Base-by-base conservation (phyloP, 805 yeast species). In the Ogataea degrootiae region DNA sequence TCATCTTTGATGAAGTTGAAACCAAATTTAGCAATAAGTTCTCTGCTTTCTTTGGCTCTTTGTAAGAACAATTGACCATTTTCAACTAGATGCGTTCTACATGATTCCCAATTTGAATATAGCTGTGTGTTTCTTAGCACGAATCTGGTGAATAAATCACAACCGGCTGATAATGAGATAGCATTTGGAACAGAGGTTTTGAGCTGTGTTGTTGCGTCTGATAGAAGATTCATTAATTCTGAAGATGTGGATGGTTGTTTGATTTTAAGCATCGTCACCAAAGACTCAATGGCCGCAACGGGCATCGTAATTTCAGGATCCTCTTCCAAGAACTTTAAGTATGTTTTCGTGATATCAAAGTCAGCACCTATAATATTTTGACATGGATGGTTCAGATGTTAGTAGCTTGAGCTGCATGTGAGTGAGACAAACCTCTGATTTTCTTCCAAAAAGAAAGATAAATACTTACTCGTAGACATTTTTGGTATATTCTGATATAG, bases 281-380 rank as follows among this genome's bases (percentile, higher is more conserved):
- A 73, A 12, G 96, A 82, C 71, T 94, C 98, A 60, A 94, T 94
- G 34, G 99, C 99, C 39, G 99, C 99, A 34, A 94, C 88, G 1
- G 99, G 99, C 97, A 91, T 94, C 6, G 99, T 91, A 82, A 94
- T 87, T 48, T 94, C 98, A n/a, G 87, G 76, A 68, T 94, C 97
- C 43, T 90, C 96, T 56, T 79, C 80, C 52, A 94, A 73, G 65
- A 88, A 90, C 62, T 79, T 77, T 48, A 88, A 74, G 63, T 94
- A 94, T 0, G 92, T 80, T 57, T 80, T 74, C 41, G 84, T 89
- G 56, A 94, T 89, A 65, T 91, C 96, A 63, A 94, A 90, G 33
- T 71, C 74, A 16, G 55, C n/a, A 23, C 33, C 42, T 41, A 16
- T 15, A 34, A 42, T 26, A 23, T 19, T 26, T 22, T 26, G 35